Percentiles rank a stretch among this genome's conserved stretches.
phyloP scores from a whole-genome alignment of 371 early-diverging fungal genomes.

The Mucor sp. region DNA sequence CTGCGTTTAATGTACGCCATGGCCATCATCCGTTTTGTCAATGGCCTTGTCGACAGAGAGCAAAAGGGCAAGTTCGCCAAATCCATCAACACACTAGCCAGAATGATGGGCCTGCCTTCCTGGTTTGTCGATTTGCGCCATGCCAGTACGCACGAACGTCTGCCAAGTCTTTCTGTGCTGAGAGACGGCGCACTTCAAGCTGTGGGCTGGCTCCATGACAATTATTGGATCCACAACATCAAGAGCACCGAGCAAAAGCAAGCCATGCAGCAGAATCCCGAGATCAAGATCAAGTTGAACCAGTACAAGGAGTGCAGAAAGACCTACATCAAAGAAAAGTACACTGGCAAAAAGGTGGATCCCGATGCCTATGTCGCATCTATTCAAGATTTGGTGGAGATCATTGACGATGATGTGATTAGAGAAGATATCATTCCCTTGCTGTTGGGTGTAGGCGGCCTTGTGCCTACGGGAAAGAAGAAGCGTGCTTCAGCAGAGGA shows the following conservation, averaged over 20 bases:
- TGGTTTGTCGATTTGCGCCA: conserved; percentile 75
- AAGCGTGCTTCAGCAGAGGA: conserved; percentile 37
- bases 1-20: conserved; percentile 60
- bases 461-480: conserved; percentile 51
- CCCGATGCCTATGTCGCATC: conserved; percentile 17
- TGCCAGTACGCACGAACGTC: conserved; percentile 64
- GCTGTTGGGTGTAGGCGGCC: conserved; percentile 43
- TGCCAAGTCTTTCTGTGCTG: conserved; percentile 63
- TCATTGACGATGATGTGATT: conserved; percentile 16
- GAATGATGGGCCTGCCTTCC: conserved; percentile 56
- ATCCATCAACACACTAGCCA: conserved; percentile 58
- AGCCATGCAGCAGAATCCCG: background rate
- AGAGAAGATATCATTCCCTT: conserved; percentile 29
- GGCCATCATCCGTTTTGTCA: conserved; percentile 63
- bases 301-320: conserved; percentile 46
- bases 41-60: conserved; percentile 65
- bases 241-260: conserved; percentile 13
- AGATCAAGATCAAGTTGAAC: conserved; percentile 29
- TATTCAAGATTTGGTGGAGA: conserved; percentile 13
- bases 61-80: conserved; percentile 55
- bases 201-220: conserved; percentile 51
- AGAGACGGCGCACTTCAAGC: conserved; percentile 56
- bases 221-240: conserved; percentile 45
- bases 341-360: background rate
- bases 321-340: conserved; percentile 27